phyloP scores from a whole-genome alignment of 257 asterid genomes.

The Misopates orontium region DNA sequence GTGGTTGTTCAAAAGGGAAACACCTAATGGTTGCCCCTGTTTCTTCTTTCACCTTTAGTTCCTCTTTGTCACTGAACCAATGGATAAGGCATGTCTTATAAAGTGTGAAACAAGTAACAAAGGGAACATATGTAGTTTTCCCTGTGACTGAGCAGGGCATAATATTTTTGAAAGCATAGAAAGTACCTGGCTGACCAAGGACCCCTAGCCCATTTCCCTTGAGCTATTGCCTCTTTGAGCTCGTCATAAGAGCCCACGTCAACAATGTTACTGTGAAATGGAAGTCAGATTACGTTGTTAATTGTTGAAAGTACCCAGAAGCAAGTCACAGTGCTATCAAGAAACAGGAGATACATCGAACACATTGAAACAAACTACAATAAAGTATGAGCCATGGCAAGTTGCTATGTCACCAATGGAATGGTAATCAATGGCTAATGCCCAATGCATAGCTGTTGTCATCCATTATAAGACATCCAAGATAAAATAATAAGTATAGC shows the following conservation, averaged over 20 bases:
- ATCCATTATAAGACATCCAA: too few species aligned
- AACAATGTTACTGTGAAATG: conserved; percentile 70
- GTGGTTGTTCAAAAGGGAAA: conserved; percentile 90
- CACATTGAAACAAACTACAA: neutral
- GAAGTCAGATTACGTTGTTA: conserved; percentile 29
- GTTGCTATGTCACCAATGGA: neutral
- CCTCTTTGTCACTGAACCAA: conserved; percentile 68
- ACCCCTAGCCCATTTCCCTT: conserved; percentile 99
- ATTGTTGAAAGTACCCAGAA: conserved; percentile 16
- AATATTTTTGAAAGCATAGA: neutral
- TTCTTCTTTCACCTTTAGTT: conserved; percentile 85
- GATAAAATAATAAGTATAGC: neutral
- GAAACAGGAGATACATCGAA: neutral
- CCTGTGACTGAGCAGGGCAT: neutral
- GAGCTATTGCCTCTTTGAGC: conserved; percentile 86
- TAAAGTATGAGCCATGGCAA: neutral
- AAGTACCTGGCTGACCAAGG: conserved; percentile 97
- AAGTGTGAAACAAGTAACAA: neutral
- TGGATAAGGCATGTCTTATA: conserved; percentile 1
- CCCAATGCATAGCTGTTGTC: too few species aligned
- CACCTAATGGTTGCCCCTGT: conserved; percentile 96
- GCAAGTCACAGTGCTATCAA: neutral
- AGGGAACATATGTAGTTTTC: neutral
- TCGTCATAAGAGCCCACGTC: conserved; percentile 83
- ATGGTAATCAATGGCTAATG: too few species aligned